Evolutionary conservation across 805 yeast species (phyloP), one percentile per base, ranked within the genome.

Genomic region (Blastobotrys parvus): DNA sequence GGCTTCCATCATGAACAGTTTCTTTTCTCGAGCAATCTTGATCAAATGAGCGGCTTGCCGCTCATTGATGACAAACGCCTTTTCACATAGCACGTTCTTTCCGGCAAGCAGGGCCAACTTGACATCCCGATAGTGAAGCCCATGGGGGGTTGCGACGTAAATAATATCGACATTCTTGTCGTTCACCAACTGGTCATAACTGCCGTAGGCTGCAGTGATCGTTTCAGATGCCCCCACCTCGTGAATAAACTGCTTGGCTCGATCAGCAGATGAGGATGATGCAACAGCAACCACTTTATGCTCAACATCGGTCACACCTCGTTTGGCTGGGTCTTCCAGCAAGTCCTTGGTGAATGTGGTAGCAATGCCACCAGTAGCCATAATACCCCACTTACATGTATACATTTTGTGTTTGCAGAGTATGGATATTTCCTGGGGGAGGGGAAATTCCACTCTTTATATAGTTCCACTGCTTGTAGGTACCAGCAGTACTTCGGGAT

Each of bases 131-230:
- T 68, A 64, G 55, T 76, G 81, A 50, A 65, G 61, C 11, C 67
- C 60, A 59, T 76, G 80, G 2, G 80, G 80, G 7, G 77, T 64
- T 2, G 78, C 80, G 33, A 76, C 61, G 51, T 76, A 76, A 34
- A 76, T 64, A n/a, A 69, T 61, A 40, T 75, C 72, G 29, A 75
- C 65, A 2, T 66, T 59, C 2, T 62, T 53, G 47, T 71, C 67
- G 15, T 45, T 45, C 45, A 65, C 72, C 32, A 75, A 63, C 1
- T 71, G 72, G 13, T 65, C 65, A 50, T 76, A 75, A 13, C 45
- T 45, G 8, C 50, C 56, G 35, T 55, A 55, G 2, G 46, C 45
- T 10, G 19, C 4, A 16, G 41, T 37, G 30, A 34, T 41, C 19
- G 44, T 45, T 4, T 35, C 47, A 13, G 46, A 39, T 5, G 48